Percentiles rank a stretch among this genome's conserved stretches.
phyloP scores from a whole-genome alignment of 306 rosid species.

The Cicer yamashitae region DNA sequence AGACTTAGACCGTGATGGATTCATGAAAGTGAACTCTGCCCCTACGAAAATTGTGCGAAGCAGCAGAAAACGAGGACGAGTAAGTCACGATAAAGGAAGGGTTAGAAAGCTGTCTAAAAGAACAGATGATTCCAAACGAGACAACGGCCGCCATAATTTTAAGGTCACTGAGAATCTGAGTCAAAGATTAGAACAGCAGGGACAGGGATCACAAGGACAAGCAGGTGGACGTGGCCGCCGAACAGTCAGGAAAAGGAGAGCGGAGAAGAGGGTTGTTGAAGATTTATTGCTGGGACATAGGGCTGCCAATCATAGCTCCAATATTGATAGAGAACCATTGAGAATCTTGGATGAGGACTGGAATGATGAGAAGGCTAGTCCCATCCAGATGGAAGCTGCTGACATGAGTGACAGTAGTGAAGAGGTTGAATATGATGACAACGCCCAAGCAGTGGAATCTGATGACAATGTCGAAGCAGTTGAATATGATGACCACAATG shows the following conservation, averaged over 20 bases:
- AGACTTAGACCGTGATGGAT: slow-evolving; percentile 49
- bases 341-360: slow-evolving; percentile 71
- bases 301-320: slow-evolving; percentile 54
- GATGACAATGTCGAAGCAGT: slow-evolving; percentile 62
- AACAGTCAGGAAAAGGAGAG: slow-evolving; percentile 82
- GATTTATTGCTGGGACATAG: slow-evolving; percentile 52
- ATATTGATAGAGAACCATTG: slow-evolving; percentile 60
- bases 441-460: slow-evolving; percentile 60
- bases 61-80: slow-evolving; percentile 68
- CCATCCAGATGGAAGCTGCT: slow-evolving; percentile 56
- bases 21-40: slow-evolving; percentile 52
- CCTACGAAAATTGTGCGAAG: slow-evolving; percentile 55
- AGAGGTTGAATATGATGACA: slow-evolving; percentile 76
- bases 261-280: slow-evolving; percentile 63
- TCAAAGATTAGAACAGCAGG: slow-evolving; percentile 62
- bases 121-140: slow-evolving; percentile 50
- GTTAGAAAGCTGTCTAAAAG: slow-evolving; percentile 59
- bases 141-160: slow-evolving; percentile 45
- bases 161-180: slow-evolving; percentile 49
- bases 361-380: slow-evolving; percentile 65
- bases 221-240: slow-evolving; percentile 85
- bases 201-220: slow-evolving; percentile 60
- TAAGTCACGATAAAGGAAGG: slow-evolving; percentile 66
- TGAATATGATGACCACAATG: slow-evolving; percentile 34
- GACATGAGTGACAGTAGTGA: slow-evolving; percentile 60